A percentile compares a stretch with the other conserved stretches of the same genome.
phyloP scores from a whole-genome alignment of 2,329 filamentous ascomycete species.

The Purpureocillium takamizusanense region DNA sequence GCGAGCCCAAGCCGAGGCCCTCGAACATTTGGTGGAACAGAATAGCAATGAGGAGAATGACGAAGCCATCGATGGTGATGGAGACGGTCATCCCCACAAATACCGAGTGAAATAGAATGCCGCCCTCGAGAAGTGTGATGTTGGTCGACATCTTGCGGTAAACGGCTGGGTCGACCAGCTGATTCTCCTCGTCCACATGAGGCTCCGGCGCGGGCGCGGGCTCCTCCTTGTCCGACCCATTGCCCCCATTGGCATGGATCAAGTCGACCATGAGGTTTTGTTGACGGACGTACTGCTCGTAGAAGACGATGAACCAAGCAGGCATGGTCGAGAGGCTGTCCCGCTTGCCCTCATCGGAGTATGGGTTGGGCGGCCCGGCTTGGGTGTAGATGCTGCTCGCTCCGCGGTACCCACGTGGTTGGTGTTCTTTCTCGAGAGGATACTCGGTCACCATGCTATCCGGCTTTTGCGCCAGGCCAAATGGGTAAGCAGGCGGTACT shows the following conservation, averaged over 20 bases:
- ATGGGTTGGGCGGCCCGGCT: too few relatives aligned
- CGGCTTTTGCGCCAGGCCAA: too few relatives aligned
- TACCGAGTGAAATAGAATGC: slow-evolving; percentile 71
- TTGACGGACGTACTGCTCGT: slow-evolving; percentile 53
- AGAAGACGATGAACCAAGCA: slow-evolving; percentile 53
- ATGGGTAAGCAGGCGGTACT: too few relatives aligned
- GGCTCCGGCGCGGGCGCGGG: slow-evolving; percentile 18
- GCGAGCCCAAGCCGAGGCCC: slow-evolving; percentile 60
- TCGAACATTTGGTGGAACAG: slow-evolving; percentile 64
- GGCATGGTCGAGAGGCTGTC: slow-evolving; percentile 37
- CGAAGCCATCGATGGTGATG: slow-evolving; percentile 58
- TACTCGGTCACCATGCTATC: too few relatives aligned
- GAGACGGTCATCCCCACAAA: slow-evolving; percentile 68
- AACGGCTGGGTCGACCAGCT: slow-evolving; percentile 32
- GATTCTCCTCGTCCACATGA: slow-evolving; percentile 27
- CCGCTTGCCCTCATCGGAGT: slow-evolving; percentile 14
- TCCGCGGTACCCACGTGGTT: background rate
- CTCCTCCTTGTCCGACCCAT: slow-evolving; percentile 13
- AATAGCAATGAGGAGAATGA: slow-evolving; percentile 59
- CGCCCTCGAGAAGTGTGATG: slow-evolving; percentile 66
- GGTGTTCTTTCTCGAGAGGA: background rate
- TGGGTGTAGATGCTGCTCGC: slow-evolving; percentile 20
- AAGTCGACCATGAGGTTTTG: slow-evolving; percentile 48
- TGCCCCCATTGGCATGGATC: slow-evolving; percentile 27
- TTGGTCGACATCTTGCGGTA: slow-evolving; percentile 60